phyloP scores from a whole-genome alignment of 2,329 filamentous ascomycete species.

The Parasarocladium wereldwijsianum region DNA sequence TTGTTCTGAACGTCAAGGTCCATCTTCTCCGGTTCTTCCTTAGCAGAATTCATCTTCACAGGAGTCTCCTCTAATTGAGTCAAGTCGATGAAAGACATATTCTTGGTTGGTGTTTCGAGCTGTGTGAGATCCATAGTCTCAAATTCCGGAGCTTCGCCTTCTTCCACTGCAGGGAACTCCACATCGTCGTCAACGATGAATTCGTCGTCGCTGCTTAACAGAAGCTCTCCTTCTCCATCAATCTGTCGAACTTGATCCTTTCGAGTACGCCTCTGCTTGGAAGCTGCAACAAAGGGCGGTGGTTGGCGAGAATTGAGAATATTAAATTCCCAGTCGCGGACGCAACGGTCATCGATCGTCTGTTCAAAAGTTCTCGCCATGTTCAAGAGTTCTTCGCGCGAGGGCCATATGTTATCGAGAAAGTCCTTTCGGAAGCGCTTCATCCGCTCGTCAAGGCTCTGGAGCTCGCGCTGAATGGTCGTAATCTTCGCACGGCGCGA shows the following conservation, averaged over 20 bases:
- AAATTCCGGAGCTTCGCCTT: background rate
- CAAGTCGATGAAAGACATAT: background rate
- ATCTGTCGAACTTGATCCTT: no score
- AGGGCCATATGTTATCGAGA: conserved; percentile 34
- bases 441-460: conserved; percentile 34
- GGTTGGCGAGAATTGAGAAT: conserved; percentile 26
- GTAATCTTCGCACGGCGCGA: conserved; percentile 29
- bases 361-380: conserved; percentile 47
- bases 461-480: conserved; percentile 24
- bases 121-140: conserved; percentile 1
- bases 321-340: conserved; percentile 33
- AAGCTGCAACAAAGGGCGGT: conserved; percentile 18
- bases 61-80: conserved; percentile 1
- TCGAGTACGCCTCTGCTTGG: conserved; percentile 2
- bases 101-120: background rate
- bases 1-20: no score
- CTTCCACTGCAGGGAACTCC: conserved; percentile 8
- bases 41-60: no score
- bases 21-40: no score
- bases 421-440: conserved; percentile 40
- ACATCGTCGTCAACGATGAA: conserved; percentile 30
- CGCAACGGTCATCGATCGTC: conserved; percentile 46
- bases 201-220: conserved; percentile 35
- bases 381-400: conserved; percentile 32
- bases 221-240: conserved; percentile 30